These are phyloP conservation scores for Nadsonia commutata DNA, from an alignment of 1,139 yeast species.

Conservation along the genomic window DNA sequence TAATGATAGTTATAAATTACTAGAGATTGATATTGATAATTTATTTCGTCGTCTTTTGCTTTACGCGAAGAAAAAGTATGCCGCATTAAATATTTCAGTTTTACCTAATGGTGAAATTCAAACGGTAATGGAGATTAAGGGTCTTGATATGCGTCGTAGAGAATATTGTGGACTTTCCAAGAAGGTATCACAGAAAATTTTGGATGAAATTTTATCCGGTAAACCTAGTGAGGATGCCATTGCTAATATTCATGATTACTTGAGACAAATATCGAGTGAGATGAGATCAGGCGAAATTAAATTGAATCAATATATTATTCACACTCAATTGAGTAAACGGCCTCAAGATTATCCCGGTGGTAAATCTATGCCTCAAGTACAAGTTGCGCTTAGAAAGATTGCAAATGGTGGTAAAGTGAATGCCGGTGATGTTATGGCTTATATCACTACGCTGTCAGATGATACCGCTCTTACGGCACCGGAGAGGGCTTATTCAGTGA, in stretches of 20 bases:
- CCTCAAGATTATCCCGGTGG: constrained; percentile 33
- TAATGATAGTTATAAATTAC: constrained; percentile 70
- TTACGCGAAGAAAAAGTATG: constrained; percentile 96
- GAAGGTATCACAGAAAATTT: constrained; percentile 65
- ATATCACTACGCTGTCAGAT: constrained; percentile 42
- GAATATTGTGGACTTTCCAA: constrained; percentile 89
- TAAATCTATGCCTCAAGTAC: constrained; percentile 82
- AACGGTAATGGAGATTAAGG: constrained; percentile 71
- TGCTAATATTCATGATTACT: constrained; percentile 54
- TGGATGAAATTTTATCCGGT: constrained; percentile 58
- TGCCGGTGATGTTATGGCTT: constrained; percentile 85
- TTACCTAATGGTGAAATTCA: constrained; percentile 35
- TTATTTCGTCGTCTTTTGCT: constrained; percentile 72
- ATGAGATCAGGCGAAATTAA: constrained; percentile 49
- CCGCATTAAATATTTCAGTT: constrained; percentile 55
- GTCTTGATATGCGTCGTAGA: constrained; percentile 93
- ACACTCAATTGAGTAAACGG: constrained; percentile 27
- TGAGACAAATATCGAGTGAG: constrained; percentile 45
- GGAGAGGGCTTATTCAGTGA: constrained; percentile 70
- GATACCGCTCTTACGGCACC: constrained; percentile 16
- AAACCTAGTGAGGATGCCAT: constrained; percentile 68
- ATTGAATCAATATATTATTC: constrained; percentile 38
- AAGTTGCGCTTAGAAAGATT: constrained; percentile 72
- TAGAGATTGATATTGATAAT: constrained; percentile 93
- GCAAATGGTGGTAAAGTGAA: constrained; percentile 71